Conservation (phyloP, 352 stramenopile species). For the Pythium folliculosum region DNA sequence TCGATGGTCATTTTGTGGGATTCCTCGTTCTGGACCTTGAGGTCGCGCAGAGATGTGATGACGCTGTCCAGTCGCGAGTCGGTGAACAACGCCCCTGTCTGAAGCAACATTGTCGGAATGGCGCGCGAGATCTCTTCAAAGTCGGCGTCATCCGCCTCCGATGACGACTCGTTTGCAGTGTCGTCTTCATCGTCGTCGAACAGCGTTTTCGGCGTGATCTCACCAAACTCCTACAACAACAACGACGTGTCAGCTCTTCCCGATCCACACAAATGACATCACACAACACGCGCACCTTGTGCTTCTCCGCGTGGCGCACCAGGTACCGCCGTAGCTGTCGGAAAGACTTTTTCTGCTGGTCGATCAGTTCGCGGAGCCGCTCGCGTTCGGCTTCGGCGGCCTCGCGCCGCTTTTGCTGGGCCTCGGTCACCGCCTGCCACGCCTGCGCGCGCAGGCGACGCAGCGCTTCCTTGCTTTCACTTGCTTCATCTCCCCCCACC, state of each 20-base stretch:
- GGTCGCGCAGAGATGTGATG: conserved; percentile 1
- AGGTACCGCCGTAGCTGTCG: conserved; percentile 18
- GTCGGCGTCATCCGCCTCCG: not conserved
- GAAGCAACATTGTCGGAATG: conserved; percentile 11
- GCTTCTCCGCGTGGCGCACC: conserved; percentile 3
- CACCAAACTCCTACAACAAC: not conserved
- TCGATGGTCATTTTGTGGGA: conserved; percentile 15
- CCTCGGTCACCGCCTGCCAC: conserved; percentile 19
- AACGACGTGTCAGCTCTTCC: no score
- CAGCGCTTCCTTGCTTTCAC: conserved; percentile 16
- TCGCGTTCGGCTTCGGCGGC: conserved; percentile 11
- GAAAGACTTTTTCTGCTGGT: conserved; percentile 16
- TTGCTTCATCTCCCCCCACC: conserved; percentile 6
- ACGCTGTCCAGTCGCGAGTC: conserved; percentile 10
- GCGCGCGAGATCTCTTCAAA: conserved; percentile 16
- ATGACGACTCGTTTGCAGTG: conserved; percentile 3
- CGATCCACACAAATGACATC: no score
- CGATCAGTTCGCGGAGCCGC: conserved; percentile 8
- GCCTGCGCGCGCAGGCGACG: conserved; percentile 6
- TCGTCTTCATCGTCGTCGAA: conserved; percentile 10
- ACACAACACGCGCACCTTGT: not conserved
- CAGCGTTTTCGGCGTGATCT: not conserved
- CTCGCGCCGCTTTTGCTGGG: conserved; percentile 14
- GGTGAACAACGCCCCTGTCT: conserved; percentile 12
- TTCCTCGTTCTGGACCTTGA: conserved; percentile 16